Percentiles rank a stretch among this genome's conserved stretches.
Conservation (phyloP, 2,329 filamentous ascomycete genomes). For the Pseudocercospora eumusae region DNA sequence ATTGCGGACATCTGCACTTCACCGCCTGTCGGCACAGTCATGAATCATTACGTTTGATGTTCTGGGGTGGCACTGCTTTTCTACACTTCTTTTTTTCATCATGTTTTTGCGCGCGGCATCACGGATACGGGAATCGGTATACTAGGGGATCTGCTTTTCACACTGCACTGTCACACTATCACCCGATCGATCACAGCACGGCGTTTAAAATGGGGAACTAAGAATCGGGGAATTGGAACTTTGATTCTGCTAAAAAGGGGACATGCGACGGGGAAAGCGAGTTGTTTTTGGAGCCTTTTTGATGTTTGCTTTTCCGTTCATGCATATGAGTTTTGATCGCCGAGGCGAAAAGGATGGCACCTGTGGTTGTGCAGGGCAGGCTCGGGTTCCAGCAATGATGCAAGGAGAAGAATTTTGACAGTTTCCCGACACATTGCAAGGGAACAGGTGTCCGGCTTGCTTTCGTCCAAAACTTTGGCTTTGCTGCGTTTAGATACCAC, state of each 20-base stretch:
- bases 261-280: conserved; percentile 6
- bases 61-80: conserved; percentile 9
- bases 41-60: conserved; percentile 12
- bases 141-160: conserved; percentile 10
- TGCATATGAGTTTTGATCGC: conserved; percentile 9
- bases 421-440: not conserved
- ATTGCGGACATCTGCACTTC: conserved; percentile 5
- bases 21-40: conserved; percentile 7
- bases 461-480: conserved; percentile 6
- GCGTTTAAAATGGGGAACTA: conserved; percentile 11
- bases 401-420: not conserved
- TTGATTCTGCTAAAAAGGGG: conserved; percentile 12
- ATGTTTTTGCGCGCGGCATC: conserved; percentile 9
- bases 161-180: conserved; percentile 7
- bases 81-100: conserved; percentile 6
- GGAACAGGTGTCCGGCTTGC: not conserved
- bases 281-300: conserved; percentile 2
- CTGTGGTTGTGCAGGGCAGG: not conserved
- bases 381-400: not conserved
- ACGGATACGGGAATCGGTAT: conserved; percentile 12
- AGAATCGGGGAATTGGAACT: conserved; percentile 1
- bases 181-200: conserved; percentile 12
- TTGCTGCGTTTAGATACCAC: conserved; percentile 12
- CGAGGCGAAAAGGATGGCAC: not conserved
- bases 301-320: conserved; percentile 8